These are phyloP conservation scores for Trichoderma sp. DNA, from an alignment of 2,329 filamentous ascomycete species.

Conservation along the genomic window DNA sequence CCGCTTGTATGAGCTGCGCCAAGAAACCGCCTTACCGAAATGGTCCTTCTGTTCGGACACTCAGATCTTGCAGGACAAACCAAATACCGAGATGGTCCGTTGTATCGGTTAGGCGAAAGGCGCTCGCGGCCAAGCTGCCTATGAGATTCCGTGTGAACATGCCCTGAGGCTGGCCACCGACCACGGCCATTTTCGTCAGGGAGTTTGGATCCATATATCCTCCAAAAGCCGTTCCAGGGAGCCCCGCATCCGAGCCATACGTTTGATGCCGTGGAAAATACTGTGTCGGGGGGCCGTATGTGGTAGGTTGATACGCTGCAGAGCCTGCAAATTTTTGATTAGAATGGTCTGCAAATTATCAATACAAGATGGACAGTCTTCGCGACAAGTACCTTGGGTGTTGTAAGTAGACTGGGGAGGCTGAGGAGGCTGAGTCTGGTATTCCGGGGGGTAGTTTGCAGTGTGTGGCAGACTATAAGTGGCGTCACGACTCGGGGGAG, in stretches of 20 bases:
- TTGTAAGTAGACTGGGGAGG: constrained; percentile 27
- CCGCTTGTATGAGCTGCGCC: background rate
- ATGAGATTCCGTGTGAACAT: constrained; percentile 97
- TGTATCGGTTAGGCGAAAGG: constrained; percentile 76
- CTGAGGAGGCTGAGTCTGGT: constrained; percentile 28
- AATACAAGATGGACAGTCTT: background rate
- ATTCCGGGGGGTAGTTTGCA: constrained; percentile 35
- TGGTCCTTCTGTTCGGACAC: constrained; percentile 84
- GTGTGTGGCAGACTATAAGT: constrained; percentile 30
- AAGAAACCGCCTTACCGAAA: constrained; percentile 65
- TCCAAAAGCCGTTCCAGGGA: constrained; percentile 28
- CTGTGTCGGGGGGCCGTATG: constrained; percentile 38
- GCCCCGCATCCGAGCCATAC: constrained; percentile 31
- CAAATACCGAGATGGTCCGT: constrained; percentile 83
- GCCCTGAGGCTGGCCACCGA: constrained; percentile 58
- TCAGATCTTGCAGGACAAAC: constrained; percentile 95
- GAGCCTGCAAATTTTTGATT: constrained; percentile 20
- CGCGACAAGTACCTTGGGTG: constrained; percentile 30
- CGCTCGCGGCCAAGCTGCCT: constrained; percentile 84
- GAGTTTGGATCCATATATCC: constrained; percentile 31
- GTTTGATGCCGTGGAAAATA: constrained; percentile 36
- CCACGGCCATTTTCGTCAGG: constrained; percentile 36
- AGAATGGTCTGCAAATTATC: background rate
- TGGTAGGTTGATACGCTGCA: constrained; percentile 32
- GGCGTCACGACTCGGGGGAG: constrained; percentile 39